Evolutionary conservation across 2,329 filamentous ascomycete species (phyloP), one percentile per base, ranked within the genome.

Genomic region (Cladosporium sp.): DNA sequence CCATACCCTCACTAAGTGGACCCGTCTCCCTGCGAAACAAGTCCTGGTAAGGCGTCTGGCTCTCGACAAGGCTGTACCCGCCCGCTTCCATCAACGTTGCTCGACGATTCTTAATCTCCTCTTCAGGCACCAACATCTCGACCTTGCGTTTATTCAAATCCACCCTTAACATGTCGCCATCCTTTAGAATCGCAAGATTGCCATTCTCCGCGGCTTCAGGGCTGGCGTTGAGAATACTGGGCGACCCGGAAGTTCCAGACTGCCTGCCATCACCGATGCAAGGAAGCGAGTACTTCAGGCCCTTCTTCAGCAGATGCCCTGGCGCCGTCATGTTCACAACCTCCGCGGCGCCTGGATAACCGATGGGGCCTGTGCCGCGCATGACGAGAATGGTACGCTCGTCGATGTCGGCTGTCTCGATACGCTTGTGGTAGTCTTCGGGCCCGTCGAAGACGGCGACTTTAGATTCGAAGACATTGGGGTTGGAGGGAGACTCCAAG

Each of bases 141-240:
- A 80, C 77, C 2, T 70, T 68, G 7, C 77, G 68, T 59, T 73
- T 72, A 52, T 63, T 72, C 51, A 80, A 62, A 56, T 80, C 77
- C 5, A 80, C 74, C 3, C 78, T 66, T 16, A 80, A 58, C 43
- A 63, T 63, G 59, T 80, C 78, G 2, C 77, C 77, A 58, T 79
- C 73, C 11, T 63, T 63, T 16, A 80, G 62, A 16, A 80, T 68
- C 3, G 74, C 77, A 16, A 80, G 66, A 49, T 80, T 80, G 1
- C 78, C 77, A 7, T 77, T 77, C 9, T 74, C 75, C 1, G 77
- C 76, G 10, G 78, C 77, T 62, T 81, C 78, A 7, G 78, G 77
- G 42, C 72, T 77, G 1, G 77, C 77, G 55, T 80, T 79, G n/a
- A 80, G 64, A 46, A 81, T 80, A 0, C 75, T 78, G 1, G 77